Percentiles rank a stretch among this genome's conserved stretches.
These are phyloP conservation scores for Singerocomus inundabilis DNA, from an alignment of 1,284 basidiomycete genomes.

Conservation along the genomic window DNA sequence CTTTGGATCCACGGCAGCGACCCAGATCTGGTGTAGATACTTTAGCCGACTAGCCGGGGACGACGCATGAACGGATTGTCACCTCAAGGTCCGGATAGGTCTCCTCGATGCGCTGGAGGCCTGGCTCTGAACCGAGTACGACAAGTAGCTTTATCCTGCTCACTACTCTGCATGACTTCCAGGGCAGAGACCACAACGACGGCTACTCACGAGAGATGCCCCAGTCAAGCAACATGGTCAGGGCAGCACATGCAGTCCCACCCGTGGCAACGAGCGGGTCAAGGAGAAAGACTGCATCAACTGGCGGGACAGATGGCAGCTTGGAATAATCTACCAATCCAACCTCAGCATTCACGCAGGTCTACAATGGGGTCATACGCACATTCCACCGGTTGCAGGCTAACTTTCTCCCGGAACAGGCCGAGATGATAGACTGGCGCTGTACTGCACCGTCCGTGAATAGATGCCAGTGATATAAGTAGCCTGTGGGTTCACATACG, in stretches of 20 bases:
- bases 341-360: slow-evolving; percentile 3
- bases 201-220: slow-evolving; percentile 63
- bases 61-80: slow-evolving; percentile 6
- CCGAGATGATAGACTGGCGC: slow-evolving; percentile 92
- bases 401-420: slow-evolving; percentile 86
- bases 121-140: slow-evolving; percentile 77
- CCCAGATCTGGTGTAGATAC: slow-evolving; percentile 64
- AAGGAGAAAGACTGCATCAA: slow-evolving; percentile 83
- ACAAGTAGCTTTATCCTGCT: slow-evolving; percentile 81
- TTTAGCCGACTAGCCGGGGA: neutral
- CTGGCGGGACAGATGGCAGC: slow-evolving; percentile 73
- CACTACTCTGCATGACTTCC: slow-evolving; percentile 39
- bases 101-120: slow-evolving; percentile 64
- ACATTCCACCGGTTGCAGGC: slow-evolving; percentile 93
- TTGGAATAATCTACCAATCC: slow-evolving; percentile 80
- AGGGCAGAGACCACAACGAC: neutral
- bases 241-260: slow-evolving; percentile 86
- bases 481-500: slow-evolving; percentile 44
- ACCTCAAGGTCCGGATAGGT: slow-evolving; percentile 84
- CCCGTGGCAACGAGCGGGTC: slow-evolving; percentile 95
- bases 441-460: slow-evolving; percentile 37
- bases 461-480: neutral
- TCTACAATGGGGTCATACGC: slow-evolving; percentile 25
- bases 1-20: slow-evolving; percentile 73
- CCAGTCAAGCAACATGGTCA: slow-evolving; percentile 86